Conservation (phyloP, 108 stramenopile species). For the Skeletonema menzelii region DNA sequence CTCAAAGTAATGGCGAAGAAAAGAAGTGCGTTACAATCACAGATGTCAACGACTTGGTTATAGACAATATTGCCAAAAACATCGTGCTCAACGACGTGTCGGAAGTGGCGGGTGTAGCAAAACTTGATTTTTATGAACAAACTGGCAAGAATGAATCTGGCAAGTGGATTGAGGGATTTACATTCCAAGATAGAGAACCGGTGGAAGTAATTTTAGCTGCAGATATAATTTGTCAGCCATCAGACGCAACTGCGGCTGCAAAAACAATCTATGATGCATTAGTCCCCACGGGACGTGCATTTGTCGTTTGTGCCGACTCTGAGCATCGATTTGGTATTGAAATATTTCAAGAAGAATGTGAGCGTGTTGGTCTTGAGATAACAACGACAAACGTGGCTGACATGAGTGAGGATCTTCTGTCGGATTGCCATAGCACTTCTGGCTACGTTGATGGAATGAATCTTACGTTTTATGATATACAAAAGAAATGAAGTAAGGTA, state of each 20-base stretch:
- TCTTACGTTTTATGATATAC: conserved; percentile 48
- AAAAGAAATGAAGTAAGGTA: neutral
- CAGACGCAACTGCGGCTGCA: conserved; percentile 74
- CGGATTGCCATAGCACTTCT: conserved; percentile 33
- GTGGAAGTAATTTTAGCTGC: conserved; percentile 81
- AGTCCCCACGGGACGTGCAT: conserved; percentile 52
- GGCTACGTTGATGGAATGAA: conserved; percentile 79
- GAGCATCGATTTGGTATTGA: conserved; percentile 85
- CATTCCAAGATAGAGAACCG: conserved; percentile 17
- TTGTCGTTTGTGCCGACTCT: conserved; percentile 72
- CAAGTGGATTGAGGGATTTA: conserved; percentile 40
- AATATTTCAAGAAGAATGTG: conserved; percentile 64
- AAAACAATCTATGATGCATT: conserved; percentile 68
- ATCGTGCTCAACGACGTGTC: conserved; percentile 42
- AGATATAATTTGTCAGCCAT: conserved; percentile 81
- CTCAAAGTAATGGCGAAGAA: neutral
- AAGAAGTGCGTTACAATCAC: conserved; percentile 51
- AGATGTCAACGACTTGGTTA: conserved; percentile 73
- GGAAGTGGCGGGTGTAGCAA: conserved; percentile 42
- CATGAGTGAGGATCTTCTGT: conserved; percentile 46
- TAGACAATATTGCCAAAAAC: conserved; percentile 72
- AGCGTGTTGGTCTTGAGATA: conserved; percentile 44
- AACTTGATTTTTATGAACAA: conserved; percentile 79
- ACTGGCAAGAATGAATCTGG: conserved; percentile 33
- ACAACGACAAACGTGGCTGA: conserved; percentile 43